Evolutionary conservation across 441 rosid genomes (phyloP).

Genomic region (Codiaeum variegatum): DNA sequence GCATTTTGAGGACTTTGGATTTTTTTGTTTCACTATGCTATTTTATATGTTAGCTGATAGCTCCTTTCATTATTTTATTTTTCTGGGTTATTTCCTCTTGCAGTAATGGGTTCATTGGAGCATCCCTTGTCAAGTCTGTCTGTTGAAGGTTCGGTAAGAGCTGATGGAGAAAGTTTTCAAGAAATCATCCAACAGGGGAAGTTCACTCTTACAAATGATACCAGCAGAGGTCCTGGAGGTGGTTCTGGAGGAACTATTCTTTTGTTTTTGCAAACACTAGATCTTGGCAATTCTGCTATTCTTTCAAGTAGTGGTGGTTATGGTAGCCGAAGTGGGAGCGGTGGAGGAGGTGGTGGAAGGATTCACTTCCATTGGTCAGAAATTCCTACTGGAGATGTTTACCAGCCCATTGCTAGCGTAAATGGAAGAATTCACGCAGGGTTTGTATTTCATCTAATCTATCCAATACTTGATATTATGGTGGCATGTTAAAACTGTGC

Average conservation of each 20-base stretch:
- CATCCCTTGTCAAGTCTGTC: conserved; percentile 87
- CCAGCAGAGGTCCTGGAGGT: conserved; percentile 74
- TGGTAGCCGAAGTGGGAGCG: conserved; percentile 76
- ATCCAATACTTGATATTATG: conserved; percentile 1
- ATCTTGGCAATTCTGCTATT: conserved; percentile 57
- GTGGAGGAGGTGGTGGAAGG: conserved; percentile 99
- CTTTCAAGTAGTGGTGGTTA: conserved; percentile 92
- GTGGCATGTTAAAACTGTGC: background rate
- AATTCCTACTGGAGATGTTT: conserved; percentile 96
- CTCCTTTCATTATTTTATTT: conserved; percentile 22
- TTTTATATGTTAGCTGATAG: conserved; percentile 19
- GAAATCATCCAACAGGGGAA: conserved; percentile 28
- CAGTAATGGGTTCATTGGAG: conserved; percentile 96
- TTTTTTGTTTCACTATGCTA: conserved; percentile 8
- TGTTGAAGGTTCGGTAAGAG: conserved; percentile 68
- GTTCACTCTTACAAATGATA: conserved; percentile 25
- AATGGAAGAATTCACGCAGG: conserved; percentile 64
- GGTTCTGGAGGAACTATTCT: conserved; percentile 98
- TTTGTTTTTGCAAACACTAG: conserved; percentile 64
- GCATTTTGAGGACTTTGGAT: conserved; percentile 10
- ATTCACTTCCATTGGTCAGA: conserved; percentile 98
- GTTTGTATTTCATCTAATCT: conserved; percentile 42
- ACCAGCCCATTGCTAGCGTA: conserved; percentile 94
- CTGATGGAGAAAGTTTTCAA: conserved; percentile 81
- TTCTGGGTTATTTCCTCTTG: conserved; percentile 12